Evolutionary conservation across 2,329 filamentous ascomycete species (phyloP).

Genomic region (Sporothrix sp.): DNA sequence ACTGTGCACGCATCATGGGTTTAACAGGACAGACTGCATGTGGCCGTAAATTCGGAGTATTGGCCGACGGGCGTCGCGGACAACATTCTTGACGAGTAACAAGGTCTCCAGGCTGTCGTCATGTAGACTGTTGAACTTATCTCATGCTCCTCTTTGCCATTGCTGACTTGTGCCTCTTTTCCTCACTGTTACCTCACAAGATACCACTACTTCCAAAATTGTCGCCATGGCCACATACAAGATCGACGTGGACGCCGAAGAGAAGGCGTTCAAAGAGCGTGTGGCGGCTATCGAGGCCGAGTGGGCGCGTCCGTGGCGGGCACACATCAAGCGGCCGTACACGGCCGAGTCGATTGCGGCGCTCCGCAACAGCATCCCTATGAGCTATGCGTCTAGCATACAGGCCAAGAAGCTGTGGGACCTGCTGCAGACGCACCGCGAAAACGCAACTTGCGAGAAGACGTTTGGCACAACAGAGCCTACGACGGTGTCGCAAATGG

Average conservation of each 20-base stretch:
- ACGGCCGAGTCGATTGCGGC: background rate
- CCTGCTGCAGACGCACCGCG: constrained; percentile 25
- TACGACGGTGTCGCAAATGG: constrained; percentile 27
- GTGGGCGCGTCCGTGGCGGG: constrained; percentile 1
- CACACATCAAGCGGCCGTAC: constrained; percentile 2
- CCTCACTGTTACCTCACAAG: too few species aligned
- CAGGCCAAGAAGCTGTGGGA: constrained; percentile 27
- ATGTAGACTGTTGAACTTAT: too few species aligned
- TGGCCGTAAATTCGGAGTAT: too few species aligned
- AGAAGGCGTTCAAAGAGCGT: background rate
- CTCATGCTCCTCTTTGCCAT: too few species aligned
- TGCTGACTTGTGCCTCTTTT: too few species aligned
- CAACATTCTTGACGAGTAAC: too few species aligned
- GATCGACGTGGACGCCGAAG: constrained; percentile 5
- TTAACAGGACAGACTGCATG: too few species aligned
- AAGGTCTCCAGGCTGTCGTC: too few species aligned
- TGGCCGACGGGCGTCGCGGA: too few species aligned
- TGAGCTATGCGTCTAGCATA: background rate
- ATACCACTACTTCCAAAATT: too few species aligned
- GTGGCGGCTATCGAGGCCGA: background rate
- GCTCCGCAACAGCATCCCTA: background rate
- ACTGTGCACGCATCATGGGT: too few species aligned
- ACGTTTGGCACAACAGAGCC: constrained; percentile 32
- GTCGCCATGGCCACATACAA: too few species aligned
- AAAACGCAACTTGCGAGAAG: constrained; percentile 27